Evolutionary conservation across 2,329 filamentous ascomycete species (phyloP), one percentile per base, ranked within the genome.

Genomic region (Aureobasidium pullulans): DNA sequence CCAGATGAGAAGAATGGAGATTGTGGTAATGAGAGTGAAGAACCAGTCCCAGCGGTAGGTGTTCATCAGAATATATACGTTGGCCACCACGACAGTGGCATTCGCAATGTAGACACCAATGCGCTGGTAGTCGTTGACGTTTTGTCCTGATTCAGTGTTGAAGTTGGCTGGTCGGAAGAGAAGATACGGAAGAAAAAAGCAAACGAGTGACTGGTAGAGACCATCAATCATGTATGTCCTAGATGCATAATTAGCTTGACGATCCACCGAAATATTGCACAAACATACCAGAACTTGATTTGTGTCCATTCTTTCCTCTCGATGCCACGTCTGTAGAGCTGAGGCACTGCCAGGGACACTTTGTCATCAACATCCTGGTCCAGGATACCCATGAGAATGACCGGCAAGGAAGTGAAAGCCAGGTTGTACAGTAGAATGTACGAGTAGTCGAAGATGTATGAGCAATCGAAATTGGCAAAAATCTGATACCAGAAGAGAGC

Each of bases 41-140:
- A 99, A 79, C 93, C 93, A 99, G 72, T 99, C 94, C 94, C 94
- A 99, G 62, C 93, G 85, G 73, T 96, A 97, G 0, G 89, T 95
- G 75, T 99, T 99, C 77, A 97, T 85, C 64, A 99, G 79, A 66
- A 99, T 90, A 77, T 97, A 99, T 61, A 87, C 77, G 73, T 99
- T 99, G 78, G 96, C 95, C 42, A 90, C 87, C 65, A 96, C 77
- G 61, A 99, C 86, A 6, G 90, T 86, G 13, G 89, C 88, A 60
- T 89, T 90, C 3, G 86, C 91, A 66, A 96, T 84, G 72, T 94
- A 95, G 57, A 90, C 83, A 67, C 94, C 94, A 68, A 99, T 87
- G 64, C 92, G 86, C 63, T 86, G 83, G 65, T 90, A 85, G 67
- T 97, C 93, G 62, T 84, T 82, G 29, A 97, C 76, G 65, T 87